Conservation (phyloP, 164 flowering plant genomes). For the Chimonanthus salicifolius region DNA sequence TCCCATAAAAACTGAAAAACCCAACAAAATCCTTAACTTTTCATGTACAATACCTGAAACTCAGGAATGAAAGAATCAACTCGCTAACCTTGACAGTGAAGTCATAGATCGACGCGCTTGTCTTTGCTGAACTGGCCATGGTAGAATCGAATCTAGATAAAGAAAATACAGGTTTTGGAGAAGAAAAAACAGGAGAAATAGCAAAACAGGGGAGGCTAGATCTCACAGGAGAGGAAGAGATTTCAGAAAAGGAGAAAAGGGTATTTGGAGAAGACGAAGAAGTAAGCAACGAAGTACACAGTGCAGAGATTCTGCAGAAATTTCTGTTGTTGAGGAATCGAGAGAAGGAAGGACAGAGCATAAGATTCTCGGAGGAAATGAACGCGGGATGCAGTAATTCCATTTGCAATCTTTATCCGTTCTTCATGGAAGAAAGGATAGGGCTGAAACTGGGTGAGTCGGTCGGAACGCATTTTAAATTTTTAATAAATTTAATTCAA, state of each 20-base stretch:
- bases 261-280: not conserved
- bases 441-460: too few species aligned
- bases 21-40: not conserved
- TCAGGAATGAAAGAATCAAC: too few species aligned
- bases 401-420: too few species aligned
- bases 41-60: not conserved
- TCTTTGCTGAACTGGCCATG: constrained; percentile 39
- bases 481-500: too few species aligned
- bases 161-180: constrained; percentile 5
- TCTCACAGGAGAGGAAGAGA: not conserved
- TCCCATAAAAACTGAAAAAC: not conserved
- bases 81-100: constrained; percentile 59
- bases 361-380: too few species aligned
- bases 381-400: too few species aligned
- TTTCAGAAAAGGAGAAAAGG: not conserved
- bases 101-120: constrained; percentile 30
- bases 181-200: not conserved
- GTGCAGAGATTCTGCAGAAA: not conserved
- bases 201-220: not conserved
- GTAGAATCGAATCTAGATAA: constrained; percentile 13
- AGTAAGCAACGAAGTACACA: not conserved
- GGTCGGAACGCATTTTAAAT: too few species aligned
- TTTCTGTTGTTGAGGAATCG: constrained; percentile 1
- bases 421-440: too few species aligned
- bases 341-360: not conserved